A percentile compares a stretch with the other conserved stretches of the same genome.
Evolutionary conservation across 2,329 filamentous ascomycete genomes (phyloP).

Genomic region (Acrocalymma vagum): DNA sequence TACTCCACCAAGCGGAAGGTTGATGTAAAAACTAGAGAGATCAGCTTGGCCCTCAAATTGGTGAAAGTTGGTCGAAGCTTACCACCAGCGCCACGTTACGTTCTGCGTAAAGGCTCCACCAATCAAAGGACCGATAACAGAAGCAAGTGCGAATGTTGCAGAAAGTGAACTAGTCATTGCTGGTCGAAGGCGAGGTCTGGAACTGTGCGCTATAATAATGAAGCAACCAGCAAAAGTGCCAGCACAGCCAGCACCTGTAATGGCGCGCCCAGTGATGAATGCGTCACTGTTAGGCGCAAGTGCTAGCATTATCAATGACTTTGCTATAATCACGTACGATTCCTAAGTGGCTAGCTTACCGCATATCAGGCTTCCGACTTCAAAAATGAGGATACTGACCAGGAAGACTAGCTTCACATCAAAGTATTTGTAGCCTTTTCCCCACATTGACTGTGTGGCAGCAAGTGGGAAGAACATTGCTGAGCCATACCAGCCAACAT

Average conservation of each 20-base stretch:
- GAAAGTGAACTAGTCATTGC: slow-evolving; percentile 50
- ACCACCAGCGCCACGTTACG: slow-evolving; percentile 52
- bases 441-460: slow-evolving; percentile 2
- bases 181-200: slow-evolving; percentile 50
- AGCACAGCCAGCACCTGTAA: slow-evolving; percentile 49
- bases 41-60: too few species aligned
- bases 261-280: slow-evolving; percentile 50
- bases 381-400: slow-evolving; percentile 55
- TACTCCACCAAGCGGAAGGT: slow-evolving; percentile 56
- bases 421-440: slow-evolving; percentile 13
- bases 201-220: slow-evolving; percentile 54
- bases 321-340: too few species aligned
- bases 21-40: slow-evolving; percentile 58
- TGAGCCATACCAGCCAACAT: slow-evolving; percentile 23
- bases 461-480: slow-evolving; percentile 13
- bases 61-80: slow-evolving; percentile 9
- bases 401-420: slow-evolving; percentile 1
- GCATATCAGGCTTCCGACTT: slow-evolving; percentile 64
- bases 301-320: too few species aligned
- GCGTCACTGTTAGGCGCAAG: slow-evolving; percentile 44
- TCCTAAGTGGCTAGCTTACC: too few species aligned
- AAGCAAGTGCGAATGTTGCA: slow-evolving; percentile 42
- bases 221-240: slow-evolving; percentile 48
- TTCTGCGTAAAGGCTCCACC: slow-evolving; percentile 51
- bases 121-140: slow-evolving; percentile 51